A percentile compares a stretch with the other conserved stretches of the same genome.
These are phyloP conservation scores for Cryptosporidium parvum DNA, from an alignment of 169 alveolate species.

Conservation along the genomic window DNA sequence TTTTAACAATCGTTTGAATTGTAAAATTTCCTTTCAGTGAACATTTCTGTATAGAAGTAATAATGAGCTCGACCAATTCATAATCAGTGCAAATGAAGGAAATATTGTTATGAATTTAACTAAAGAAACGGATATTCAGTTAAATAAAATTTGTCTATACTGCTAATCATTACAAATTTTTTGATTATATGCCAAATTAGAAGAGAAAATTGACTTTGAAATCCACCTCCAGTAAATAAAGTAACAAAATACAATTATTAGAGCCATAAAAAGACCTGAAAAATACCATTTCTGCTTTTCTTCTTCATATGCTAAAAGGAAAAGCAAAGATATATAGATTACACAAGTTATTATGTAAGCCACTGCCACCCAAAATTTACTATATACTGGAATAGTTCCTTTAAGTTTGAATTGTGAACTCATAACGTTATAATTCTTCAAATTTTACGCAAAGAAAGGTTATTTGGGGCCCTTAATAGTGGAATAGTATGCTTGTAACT, in stretches of 20 bases:
- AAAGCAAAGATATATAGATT: slow-evolving; percentile 11
- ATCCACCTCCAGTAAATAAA: slow-evolving; percentile 73
- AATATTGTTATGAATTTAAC: background rate
- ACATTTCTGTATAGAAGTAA: background rate
- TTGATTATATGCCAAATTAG: slow-evolving; percentile 59
- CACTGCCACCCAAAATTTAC: slow-evolving; percentile 7
- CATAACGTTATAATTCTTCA: background rate
- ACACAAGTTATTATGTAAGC: slow-evolving; percentile 8
- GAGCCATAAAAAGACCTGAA: slow-evolving; percentile 34
- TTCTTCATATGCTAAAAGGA: slow-evolving; percentile 31
- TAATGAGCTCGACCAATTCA: background rate
- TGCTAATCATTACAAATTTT: background rate
- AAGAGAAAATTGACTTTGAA: slow-evolving; percentile 57
- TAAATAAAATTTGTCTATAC: background rate
- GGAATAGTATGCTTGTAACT: background rate
- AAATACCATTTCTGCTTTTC: slow-evolving; percentile 39
- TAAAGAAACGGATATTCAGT: background rate
- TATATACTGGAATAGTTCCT: background rate
- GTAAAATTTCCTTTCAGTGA: background rate
- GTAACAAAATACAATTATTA: slow-evolving; percentile 1
- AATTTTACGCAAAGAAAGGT: background rate
- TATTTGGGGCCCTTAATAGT: background rate
- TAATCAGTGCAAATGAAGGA: background rate
- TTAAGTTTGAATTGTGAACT: background rate
- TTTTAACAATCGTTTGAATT: background rate